Evolutionary conservation across 2,329 filamentous ascomycete species (phyloP).

Genomic region (Periconia macrospinosa): DNA sequence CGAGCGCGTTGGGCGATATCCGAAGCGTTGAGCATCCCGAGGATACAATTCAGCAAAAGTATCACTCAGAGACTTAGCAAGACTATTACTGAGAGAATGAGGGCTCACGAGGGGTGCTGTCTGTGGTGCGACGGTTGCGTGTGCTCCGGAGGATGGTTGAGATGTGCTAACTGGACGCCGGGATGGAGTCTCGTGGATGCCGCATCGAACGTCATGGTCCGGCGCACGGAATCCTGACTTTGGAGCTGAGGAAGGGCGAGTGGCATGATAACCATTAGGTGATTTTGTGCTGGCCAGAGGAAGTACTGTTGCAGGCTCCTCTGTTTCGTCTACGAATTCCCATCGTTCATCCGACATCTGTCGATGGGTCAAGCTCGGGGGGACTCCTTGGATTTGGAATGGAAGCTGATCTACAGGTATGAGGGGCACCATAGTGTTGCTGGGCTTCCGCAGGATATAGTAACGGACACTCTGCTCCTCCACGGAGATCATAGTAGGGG

Average conservation of each 20-base stretch:
- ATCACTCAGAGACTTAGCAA: conserved; percentile 18
- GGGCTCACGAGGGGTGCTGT: neutral
- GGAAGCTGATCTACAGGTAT: conserved; percentile 49
- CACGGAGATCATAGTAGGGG: neutral
- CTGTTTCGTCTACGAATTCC: conserved; percentile 24
- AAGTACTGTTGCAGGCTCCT: conserved; percentile 10
- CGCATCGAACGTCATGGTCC: conserved; percentile 15
- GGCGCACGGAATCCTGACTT: conserved; percentile 17
- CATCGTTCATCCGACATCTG: conserved; percentile 27
- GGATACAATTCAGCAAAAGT: conserved; percentile 29
- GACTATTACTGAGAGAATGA: too few relatives aligned
- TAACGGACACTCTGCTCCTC: conserved; percentile 28
- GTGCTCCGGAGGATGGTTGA: too few relatives aligned
- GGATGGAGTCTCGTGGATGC: neutral
- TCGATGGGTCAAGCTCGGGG: conserved; percentile 34
- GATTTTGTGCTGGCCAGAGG: conserved; percentile 5
- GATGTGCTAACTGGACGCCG: neutral
- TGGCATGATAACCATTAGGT: neutral
- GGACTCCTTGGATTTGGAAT: conserved; percentile 42
- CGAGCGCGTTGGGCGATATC: conserved; percentile 18
- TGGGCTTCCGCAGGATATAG: conserved; percentile 42
- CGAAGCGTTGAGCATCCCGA: conserved; percentile 27
- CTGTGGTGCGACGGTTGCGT: too few relatives aligned
- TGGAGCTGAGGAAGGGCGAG: neutral
- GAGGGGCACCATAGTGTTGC: conserved; percentile 42